Base-by-base conservation (phyloP, 805 yeast genomes). In the Groenewaldozyma tartarivorans region DNA sequence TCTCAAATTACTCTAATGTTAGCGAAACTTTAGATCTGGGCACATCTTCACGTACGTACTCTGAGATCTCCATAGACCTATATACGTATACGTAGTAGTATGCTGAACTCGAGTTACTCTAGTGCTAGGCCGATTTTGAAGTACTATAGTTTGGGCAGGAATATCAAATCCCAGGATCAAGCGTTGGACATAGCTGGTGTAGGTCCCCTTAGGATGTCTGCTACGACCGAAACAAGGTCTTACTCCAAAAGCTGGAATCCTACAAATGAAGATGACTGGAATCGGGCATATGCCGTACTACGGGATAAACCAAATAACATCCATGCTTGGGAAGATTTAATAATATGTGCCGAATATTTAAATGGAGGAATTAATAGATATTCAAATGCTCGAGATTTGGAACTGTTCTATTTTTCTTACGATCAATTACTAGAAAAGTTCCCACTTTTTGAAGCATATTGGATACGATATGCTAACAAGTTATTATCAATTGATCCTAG, bases 371-470 rank as follows among this genome's bases (percentile, higher is more conserved):
- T 58, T 29, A 53, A 51, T 33, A 51, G 59, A 20, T 50, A 52
- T 18, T 53, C 63, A 2, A 38, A 49, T n/a, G 45, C 50, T 16
- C 44, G 45, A 7, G 51, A 49, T 6, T 18, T 62, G 3, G 46
- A 49, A 16, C 42, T 50, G 26, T 49, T 53, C 30, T 51, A 64
- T 4, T 40, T 39, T 20, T 39, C 58, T 17, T 62, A 48, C 36
- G 63, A 60, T 35, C 33, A 43, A 4, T 49, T 64, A 19, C 47
- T 66, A 39, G 40, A 42, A 3, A 43, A 47, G 24, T 66, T 53
- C 45, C 72, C 72, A 1, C 40, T 58, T 27, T 47, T 63, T 5
- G 57, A 57, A 38, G 70, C 68, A 4, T 66, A 63, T 48, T 66
- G 72, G 71, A 57, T 60, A 29, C 50, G 58, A 35, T 63, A 61